Evolutionary conservation across 1,284 basidiomycete genomes (phyloP).

Genomic region (Apiotrichum laibachii): DNA sequence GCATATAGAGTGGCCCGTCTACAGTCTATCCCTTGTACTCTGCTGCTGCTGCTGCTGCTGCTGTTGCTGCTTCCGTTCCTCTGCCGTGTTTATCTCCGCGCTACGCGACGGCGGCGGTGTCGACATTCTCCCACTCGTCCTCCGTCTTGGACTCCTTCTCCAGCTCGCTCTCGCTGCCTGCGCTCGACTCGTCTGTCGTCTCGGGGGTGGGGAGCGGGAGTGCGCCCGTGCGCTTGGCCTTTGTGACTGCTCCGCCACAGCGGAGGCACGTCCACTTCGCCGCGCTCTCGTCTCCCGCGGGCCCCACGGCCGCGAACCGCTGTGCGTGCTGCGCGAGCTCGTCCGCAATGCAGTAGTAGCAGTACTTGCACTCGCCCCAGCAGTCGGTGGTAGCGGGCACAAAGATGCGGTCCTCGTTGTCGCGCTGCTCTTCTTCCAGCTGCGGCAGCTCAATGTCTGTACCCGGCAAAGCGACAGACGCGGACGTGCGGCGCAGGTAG

Average conservation of each 20-base stretch:
- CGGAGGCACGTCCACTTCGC: slow-evolving; percentile 71
- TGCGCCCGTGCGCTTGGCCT: slow-evolving; percentile 34
- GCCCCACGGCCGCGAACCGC: slow-evolving; percentile 19
- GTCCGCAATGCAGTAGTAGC: slow-evolving; percentile 81
- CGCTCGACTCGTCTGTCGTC: not conserved
- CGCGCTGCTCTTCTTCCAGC: slow-evolving; percentile 15
- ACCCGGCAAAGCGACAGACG: slow-evolving; percentile 30
- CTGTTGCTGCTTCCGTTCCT: too few species aligned
- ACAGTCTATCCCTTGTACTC: not conserved
- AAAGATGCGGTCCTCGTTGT: slow-evolving; percentile 42
- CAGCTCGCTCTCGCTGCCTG: slow-evolving; percentile 5
- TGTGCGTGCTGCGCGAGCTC: slow-evolving; percentile 58
- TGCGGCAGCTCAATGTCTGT: slow-evolving; percentile 22
- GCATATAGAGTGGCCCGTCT: not conserved
- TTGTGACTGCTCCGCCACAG: slow-evolving; percentile 56
- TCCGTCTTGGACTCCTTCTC: not conserved
- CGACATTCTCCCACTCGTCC: slow-evolving; percentile 7
- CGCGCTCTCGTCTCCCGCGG: slow-evolving; percentile 10
- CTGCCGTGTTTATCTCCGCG: too few species aligned
- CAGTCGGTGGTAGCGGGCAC: slow-evolving; percentile 48
- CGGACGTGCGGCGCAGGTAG: slow-evolving; percentile 34
- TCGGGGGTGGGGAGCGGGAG: slow-evolving; percentile 1
- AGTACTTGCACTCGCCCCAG: slow-evolving; percentile 71
- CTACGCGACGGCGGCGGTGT: not conserved
- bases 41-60: too few species aligned